Evolutionary conservation across 2,329 filamentous ascomycete species (phyloP).

Genomic region (Alternaria novae-zelandiae): DNA sequence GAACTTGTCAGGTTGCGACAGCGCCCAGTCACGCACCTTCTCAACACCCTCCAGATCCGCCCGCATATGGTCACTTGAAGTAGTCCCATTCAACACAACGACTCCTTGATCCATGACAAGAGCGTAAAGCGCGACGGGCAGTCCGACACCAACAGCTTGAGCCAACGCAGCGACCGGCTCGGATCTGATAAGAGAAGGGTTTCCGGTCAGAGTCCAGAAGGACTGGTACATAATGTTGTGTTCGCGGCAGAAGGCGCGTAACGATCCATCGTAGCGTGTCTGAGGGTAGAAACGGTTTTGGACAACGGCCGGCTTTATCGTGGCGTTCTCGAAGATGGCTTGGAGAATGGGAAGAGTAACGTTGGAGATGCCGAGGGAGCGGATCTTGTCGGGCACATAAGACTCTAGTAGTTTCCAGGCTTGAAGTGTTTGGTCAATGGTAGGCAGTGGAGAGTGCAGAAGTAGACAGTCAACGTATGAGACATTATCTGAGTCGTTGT

Average conservation of each 20-base stretch:
- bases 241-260: slow-evolving; percentile 64
- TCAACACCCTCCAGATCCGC: slow-evolving; percentile 58
- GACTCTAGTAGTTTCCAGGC: slow-evolving; percentile 71
- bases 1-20: slow-evolving; percentile 59
- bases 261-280: slow-evolving; percentile 64
- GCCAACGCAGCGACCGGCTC: slow-evolving; percentile 60
- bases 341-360: slow-evolving; percentile 64
- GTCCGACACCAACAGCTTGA: slow-evolving; percentile 48
- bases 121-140: slow-evolving; percentile 60
- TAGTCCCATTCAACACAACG: slow-evolving; percentile 64
- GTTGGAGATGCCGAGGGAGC: slow-evolving; percentile 78
- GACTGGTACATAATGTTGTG: slow-evolving; percentile 63
- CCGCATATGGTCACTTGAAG: slow-evolving; percentile 58
- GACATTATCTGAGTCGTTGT: slow-evolving; percentile 40
- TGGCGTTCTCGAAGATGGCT: slow-evolving; percentile 56
- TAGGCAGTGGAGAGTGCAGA: slow-evolving; percentile 64
- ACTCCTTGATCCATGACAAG: slow-evolving; percentile 62
- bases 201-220: slow-evolving; percentile 68
- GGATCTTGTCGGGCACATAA: slow-evolving; percentile 70
- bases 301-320: slow-evolving; percentile 66
- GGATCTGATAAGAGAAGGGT: slow-evolving; percentile 58
- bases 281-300: slow-evolving; percentile 75
- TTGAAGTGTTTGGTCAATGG: slow-evolving; percentile 60
- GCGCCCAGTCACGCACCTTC: slow-evolving; percentile 52
- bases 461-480: slow-evolving; percentile 65